Conservation (phyloP, 192 early-diverging fungal species). For the Glomus cerebriforme region DNA sequence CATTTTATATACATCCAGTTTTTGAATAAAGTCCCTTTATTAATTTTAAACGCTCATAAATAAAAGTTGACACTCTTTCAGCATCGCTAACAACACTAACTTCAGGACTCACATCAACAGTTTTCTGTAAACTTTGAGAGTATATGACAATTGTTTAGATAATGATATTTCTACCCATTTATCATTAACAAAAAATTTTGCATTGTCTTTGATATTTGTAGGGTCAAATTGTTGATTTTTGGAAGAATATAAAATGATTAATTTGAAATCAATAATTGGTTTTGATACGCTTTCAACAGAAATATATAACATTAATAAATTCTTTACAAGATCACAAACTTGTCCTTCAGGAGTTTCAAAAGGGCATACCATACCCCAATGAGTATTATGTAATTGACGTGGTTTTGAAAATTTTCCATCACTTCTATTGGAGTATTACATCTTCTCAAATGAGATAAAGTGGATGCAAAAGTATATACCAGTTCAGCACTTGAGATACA, state of each 20-base stretch:
- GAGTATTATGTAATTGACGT: slow-evolving; percentile 98
- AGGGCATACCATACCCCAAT: slow-evolving; percentile 98
- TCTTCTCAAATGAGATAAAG: slow-evolving; percentile 96
- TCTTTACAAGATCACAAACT: slow-evolving; percentile 99
- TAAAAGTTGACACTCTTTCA: slow-evolving; percentile 94
- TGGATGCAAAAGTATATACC: slow-evolving; percentile 98
- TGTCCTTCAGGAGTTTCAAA: slow-evolving; percentile 99
- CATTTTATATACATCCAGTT: slow-evolving; percentile 48
- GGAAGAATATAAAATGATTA: no score
- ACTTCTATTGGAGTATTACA: slow-evolving; percentile 97
- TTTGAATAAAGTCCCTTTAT: slow-evolving; percentile 63
- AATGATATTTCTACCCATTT: slow-evolving; percentile 95
- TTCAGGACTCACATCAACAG: slow-evolving; percentile 85
- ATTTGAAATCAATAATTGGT: slow-evolving; percentile 86
- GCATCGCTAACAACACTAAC: slow-evolving; percentile 93
- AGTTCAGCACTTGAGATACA: slow-evolving; percentile 97
- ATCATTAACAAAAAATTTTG: slow-evolving; percentile 98
- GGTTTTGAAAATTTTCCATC: slow-evolving; percentile 98
- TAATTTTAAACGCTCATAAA: slow-evolving; percentile 79
- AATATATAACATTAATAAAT: slow-evolving; percentile 96
- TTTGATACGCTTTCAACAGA: slow-evolving; percentile 82
- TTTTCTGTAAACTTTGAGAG: slow-evolving; percentile 81
- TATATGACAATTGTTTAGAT: slow-evolving; percentile 81
- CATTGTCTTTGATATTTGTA: slow-evolving; percentile 55
- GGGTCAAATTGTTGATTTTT: slow-evolving; percentile 25